Evolutionary conservation across 2,329 filamentous ascomycete species (phyloP).

Genomic region (Cladosporium phlei): DNA sequence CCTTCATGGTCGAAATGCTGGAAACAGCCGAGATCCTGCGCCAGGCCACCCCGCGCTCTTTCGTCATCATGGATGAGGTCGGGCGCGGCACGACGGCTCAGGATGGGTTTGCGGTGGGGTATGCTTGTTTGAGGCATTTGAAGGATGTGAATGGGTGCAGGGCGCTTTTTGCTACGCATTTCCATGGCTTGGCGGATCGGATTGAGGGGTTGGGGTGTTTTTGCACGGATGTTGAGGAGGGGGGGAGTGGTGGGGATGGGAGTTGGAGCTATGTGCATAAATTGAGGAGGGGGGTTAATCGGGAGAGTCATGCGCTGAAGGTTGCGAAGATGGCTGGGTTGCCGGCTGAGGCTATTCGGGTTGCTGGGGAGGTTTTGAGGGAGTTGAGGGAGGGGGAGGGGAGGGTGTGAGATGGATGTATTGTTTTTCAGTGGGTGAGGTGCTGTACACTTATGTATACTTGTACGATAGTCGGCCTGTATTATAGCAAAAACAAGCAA

Average conservation of each 20-base stretch:
- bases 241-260: slow-evolving; percentile 46
- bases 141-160: slow-evolving; percentile 72
- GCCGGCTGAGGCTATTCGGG: slow-evolving; percentile 64
- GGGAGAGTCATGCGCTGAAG: slow-evolving; percentile 84
- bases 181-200: slow-evolving; percentile 73
- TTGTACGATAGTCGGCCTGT: too few relatives aligned
- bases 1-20: slow-evolving; percentile 99
- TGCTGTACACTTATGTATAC: too few relatives aligned
- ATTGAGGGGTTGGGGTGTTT: slow-evolving; percentile 64
- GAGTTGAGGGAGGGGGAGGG: slow-evolving; percentile 17
- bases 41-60: slow-evolving; percentile 74
- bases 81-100: slow-evolving; percentile 90
- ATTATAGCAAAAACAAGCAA: too few relatives aligned
- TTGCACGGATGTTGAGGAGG: slow-evolving; percentile 85
- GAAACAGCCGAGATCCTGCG: slow-evolving; percentile 89
- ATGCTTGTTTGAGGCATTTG: slow-evolving; percentile 80
- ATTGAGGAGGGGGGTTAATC: slow-evolving; percentile 75
- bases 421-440: too few relatives aligned
- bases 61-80: slow-evolving; percentile 97
- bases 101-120: slow-evolving; percentile 85
- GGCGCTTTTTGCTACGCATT: slow-evolving; percentile 90
- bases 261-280: slow-evolving; percentile 84
- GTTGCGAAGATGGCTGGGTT: slow-evolving; percentile 82
- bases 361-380: slow-evolving; percentile 59
- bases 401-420: background rate